Evolutionary conservation across 192 early-diverging fungal genomes (phyloP).

Genomic region (Coemansia sp.): DNA sequence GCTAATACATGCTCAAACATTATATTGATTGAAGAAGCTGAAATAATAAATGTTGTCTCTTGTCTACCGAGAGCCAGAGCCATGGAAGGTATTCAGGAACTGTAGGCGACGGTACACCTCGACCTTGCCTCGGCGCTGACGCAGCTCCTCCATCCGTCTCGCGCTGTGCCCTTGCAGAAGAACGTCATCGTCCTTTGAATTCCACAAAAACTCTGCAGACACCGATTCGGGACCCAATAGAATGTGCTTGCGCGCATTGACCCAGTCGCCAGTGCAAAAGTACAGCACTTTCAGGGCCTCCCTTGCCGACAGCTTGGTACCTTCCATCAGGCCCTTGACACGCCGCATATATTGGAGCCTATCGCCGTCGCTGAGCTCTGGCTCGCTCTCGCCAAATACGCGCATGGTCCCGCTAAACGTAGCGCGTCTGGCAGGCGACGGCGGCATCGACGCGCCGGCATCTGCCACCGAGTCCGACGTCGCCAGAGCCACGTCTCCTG

Average conservation of each 20-base stretch:
- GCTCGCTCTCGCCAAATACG: slow-evolving; percentile 40
- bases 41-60: not conserved
- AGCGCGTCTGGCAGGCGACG: slow-evolving; percentile 31
- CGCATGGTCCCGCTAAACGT: slow-evolving; percentile 49
- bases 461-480: not conserved
- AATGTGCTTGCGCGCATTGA: slow-evolving; percentile 38
- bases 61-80: slow-evolving; percentile 1
- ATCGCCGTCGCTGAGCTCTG: slow-evolving; percentile 26
- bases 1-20: too few species aligned
- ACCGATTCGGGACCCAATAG: slow-evolving; percentile 12
- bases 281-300: slow-evolving; percentile 38
- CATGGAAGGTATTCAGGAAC: slow-evolving; percentile 50
- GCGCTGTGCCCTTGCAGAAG: slow-evolving; percentile 24
- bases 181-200: slow-evolving; percentile 26
- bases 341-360: slow-evolving; percentile 40
- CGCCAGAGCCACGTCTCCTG: not conserved
- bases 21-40: too few species aligned
- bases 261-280: slow-evolving; percentile 49
- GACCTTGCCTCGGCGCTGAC: slow-evolving; percentile 38
- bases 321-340: slow-evolving; percentile 44
- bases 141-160: slow-evolving; percentile 33
- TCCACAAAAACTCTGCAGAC: slow-evolving; percentile 31
- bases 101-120: slow-evolving; percentile 52
- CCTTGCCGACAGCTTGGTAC: slow-evolving; percentile 21
- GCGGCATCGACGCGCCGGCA: slow-evolving; percentile 12